Evolutionary conservation across 116 monocot species (phyloP).

Genomic region (Papilionanthe hybrid): DNA sequence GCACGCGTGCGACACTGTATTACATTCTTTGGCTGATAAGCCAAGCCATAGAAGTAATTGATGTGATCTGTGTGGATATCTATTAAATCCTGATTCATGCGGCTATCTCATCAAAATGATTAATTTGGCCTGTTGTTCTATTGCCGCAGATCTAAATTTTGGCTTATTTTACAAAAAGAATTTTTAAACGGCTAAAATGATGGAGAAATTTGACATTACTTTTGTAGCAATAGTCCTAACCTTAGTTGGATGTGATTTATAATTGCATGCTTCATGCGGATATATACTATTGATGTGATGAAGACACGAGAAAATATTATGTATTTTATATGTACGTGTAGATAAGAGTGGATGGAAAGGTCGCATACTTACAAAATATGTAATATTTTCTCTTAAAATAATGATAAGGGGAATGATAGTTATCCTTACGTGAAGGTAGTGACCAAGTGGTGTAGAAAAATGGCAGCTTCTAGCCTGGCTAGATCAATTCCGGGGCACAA

Average conservation of each 20-base stretch:
- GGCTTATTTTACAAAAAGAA: too few relatives aligned
- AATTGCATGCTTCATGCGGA: neutral
- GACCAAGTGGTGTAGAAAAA: conserved; percentile 88
- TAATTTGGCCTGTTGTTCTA: neutral
- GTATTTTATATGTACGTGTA: too few relatives aligned
- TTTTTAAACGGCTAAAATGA: too few relatives aligned
- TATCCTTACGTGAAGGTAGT: conserved; percentile 71
- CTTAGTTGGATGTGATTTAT: neutral
- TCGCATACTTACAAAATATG: too few relatives aligned
- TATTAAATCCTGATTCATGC: neutral
- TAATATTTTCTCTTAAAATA: too few relatives aligned
- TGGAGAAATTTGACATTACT: too few relatives aligned
- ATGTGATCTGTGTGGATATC: too few relatives aligned
- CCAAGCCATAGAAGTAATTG: neutral
- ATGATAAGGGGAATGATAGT: too few relatives aligned
- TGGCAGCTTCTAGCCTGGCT: conserved; percentile 91
- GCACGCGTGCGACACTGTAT: neutral
- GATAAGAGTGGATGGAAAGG: too few relatives aligned
- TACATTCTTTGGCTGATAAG: neutral
- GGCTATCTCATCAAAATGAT: neutral
- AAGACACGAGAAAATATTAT: too few relatives aligned
- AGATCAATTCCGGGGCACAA: conserved; percentile 93
- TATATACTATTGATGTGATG: neutral
- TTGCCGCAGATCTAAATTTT: too few relatives aligned
- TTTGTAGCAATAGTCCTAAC: neutral